These are phyloP conservation scores for Cucurbita maxima DNA, from an alignment of 306 rosid genomes.

Conservation along the genomic window DNA sequence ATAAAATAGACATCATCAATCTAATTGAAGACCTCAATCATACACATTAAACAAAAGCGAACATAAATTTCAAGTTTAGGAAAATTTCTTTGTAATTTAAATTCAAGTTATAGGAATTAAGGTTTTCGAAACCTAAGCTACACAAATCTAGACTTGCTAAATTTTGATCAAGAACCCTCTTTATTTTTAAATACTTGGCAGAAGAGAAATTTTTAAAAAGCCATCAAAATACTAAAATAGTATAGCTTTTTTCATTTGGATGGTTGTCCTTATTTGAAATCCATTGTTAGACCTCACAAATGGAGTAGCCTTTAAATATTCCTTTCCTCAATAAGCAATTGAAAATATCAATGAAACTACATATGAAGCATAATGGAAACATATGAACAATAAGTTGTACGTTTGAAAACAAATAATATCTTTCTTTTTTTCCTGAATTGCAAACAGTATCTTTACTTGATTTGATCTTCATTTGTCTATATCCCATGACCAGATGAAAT, in stretches of 20 bases:
- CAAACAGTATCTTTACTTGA: neutral
- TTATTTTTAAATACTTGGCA: too few relatives aligned
- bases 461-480: neutral
- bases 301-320: slow-evolving; percentile 1
- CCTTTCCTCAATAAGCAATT: neutral
- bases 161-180: neutral
- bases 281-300: neutral
- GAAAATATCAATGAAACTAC: neutral
- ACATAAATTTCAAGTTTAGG: neutral
- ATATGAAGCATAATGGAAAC: neutral
- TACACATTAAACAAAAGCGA: neutral
- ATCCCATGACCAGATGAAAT: neutral
- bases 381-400: neutral
- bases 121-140: too few relatives aligned
- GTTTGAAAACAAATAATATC: neutral
- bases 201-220: too few relatives aligned
- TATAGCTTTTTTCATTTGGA: neutral
- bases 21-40: neutral
- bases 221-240: neutral
- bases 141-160: too few relatives aligned
- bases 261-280: neutral
- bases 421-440: neutral
- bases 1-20: neutral
- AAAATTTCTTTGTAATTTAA: neutral
- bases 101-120: neutral